Base-by-base conservation (phyloP, 768 basidiomycete species). In the Naematelia aurantialba region DNA sequence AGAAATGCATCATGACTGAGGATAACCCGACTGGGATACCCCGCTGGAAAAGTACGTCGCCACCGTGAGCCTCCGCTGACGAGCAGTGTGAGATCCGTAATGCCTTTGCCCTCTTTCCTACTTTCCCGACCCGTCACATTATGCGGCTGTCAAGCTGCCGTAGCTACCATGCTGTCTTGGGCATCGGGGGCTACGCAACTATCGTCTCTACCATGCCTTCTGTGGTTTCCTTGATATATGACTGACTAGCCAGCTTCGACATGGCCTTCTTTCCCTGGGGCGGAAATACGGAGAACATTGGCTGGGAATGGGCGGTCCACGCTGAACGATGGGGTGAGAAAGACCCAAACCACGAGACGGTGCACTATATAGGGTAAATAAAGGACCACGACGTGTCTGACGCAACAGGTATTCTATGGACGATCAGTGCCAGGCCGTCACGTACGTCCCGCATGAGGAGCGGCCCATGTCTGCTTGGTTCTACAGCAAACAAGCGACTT, bases 1-100 rank as follows among this genome's bases (percentile, higher is more conserved):
- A 57, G 11, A 26, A 29, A 26, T 58, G 57, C 42, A 52, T 58
- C 49, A 58, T 52, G 29, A 34, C 49, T 3, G 50, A 58, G 26
- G 30, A 55, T n/a, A 54, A 54, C 30, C 58, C 58, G 12, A 53
- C 54, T 45, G 58, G 58, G 11, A 44, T 60, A 17, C 58, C 58
- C 13, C 8, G 53, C 14, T 55, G 53, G 52, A 60, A 60, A 39
- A 17, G 52, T 58, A 31, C 22, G 57, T 52, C 19, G 21, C 10
- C 34, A 39, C 17, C n/a, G 34, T 8, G 17, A 39, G 34, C 8
- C 17, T 8, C 8, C 34, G 17, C 34, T 39, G 34, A 39, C 17
- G 34, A 39, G 8, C 34, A 39, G 34, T 39, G 34, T 39, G 34
- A 39, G 34, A 39, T 8, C n/a, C n/a, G n/a, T n/a, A n/a, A n/a